Evolutionary conservation across 805 yeast genomes (phyloP), one percentile per base, ranked within the genome.

Genomic region (Sugiyamaella smithiae): DNA sequence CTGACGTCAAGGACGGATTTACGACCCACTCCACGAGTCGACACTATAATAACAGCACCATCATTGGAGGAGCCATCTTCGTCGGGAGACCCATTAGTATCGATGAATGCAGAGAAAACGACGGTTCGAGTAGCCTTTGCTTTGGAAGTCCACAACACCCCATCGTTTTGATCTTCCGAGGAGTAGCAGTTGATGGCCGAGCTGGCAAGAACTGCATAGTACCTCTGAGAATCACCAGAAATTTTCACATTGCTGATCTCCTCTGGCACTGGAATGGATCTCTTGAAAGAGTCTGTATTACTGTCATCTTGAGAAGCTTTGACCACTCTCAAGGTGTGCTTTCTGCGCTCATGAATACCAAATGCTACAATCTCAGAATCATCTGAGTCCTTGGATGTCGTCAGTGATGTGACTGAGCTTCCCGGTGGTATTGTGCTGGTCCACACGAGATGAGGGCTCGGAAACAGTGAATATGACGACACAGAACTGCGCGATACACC

Each of bases 401-500:
- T 16, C 11, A 50, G 19, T 12, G 66, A 61, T 1, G 66, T 55
- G 12, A 66, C 51, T 3, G 37, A 32, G 8, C 61, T 59, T 11
- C 58, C 62, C 3, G 69, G 69, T 1, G 70, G 57, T 3, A 67
- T 58, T 6, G 68, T 56, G 36, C 58, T 59, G 0, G 70, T 60
- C 53, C 66, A 58, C 19, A 58, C 45, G 11, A 63, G 57, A 35
- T 59, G 64, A 6, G 71, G 69, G 17, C 50, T 51, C 6, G 71
- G 71, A 6, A 52, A 47, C 14, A 66, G 46, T 1, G 59, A 42
- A 31, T 62, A 57, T 20, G 56, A 50, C 22, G 57, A 50, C 8
- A 67, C 47, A 7, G 66, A 61, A 41, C 65, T 55, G 25, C 59
- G 60, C 3, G 69, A 61, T 16, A 66, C 55, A 11, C 68, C 71